Conservation (phyloP, 2,329 filamentous ascomycete genomes). For the Knoxdaviesia capensis region DNA sequence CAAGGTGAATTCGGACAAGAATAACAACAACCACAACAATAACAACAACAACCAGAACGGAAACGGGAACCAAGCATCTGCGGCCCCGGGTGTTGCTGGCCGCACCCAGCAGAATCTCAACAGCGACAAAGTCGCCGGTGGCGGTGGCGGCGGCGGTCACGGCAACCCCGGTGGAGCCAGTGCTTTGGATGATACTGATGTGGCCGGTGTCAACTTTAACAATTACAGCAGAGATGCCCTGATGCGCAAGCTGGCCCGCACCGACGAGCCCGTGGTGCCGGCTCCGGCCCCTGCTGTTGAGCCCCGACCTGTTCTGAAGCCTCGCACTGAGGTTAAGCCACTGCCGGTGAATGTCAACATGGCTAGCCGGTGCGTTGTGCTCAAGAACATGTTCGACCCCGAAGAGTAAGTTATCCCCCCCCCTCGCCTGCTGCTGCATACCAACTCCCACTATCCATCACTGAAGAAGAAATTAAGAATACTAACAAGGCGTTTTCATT, state of each 20-base stretch:
- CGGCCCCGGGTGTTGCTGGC: constrained; percentile 77
- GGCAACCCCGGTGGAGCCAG: constrained; percentile 55
- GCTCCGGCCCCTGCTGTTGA: constrained; percentile 28
- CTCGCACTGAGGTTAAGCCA: constrained; percentile 60
- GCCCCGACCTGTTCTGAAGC: constrained; percentile 53
- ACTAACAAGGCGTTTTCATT: constrained; percentile 12
- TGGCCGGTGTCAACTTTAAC: constrained; percentile 97
- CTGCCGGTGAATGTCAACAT: constrained; percentile 74
- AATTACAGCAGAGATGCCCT: constrained; percentile 96
- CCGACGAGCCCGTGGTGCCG: constrained; percentile 47
- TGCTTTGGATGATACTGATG: constrained; percentile 91
- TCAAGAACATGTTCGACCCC: constrained; percentile 91
- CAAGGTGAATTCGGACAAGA: constrained; percentile 95
- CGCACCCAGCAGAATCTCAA: constrained; percentile 66
- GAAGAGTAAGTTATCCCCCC: constrained; percentile 47
- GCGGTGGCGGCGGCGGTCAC: constrained; percentile 33
- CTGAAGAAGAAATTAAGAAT: background rate
- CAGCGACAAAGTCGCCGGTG: constrained; percentile 81
- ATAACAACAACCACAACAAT: constrained; percentile 98
- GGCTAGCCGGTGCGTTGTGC: constrained; percentile 80
- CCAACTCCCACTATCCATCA: background rate
- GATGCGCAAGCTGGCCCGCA: constrained; percentile 95
- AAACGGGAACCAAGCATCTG: constrained; percentile 50
- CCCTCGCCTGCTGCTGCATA: background rate
- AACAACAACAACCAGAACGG: constrained; percentile 80